A percentile compares a stretch with the other conserved stretches of the same genome.
Evolutionary conservation across 2,329 filamentous ascomycete species (phyloP).

Genomic region (Beauveria sp.): DNA sequence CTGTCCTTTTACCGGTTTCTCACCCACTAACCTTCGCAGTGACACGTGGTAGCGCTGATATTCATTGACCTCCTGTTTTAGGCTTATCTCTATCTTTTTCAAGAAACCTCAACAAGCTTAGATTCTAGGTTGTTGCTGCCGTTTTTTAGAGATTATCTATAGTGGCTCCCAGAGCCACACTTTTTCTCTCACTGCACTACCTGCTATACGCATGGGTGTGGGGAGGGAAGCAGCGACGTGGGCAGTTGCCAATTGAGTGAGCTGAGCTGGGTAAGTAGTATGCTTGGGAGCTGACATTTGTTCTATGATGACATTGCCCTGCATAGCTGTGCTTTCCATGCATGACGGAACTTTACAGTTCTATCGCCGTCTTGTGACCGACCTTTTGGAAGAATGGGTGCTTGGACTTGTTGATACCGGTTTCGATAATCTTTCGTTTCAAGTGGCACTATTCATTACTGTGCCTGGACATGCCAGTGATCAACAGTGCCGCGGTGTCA

Average conservation of each 20-base stretch:
- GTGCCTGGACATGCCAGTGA: constrained; percentile 5
- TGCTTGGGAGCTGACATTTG: neutral
- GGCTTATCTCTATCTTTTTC: neutral
- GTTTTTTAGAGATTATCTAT: neutral
- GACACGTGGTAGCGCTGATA: constrained; percentile 15
- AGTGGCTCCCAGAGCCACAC: constrained; percentile 18
- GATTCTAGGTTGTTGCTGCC: neutral
- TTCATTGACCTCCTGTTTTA: neutral
- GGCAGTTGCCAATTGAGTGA: neutral
- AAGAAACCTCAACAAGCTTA: neutral
- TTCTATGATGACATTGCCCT: neutral
- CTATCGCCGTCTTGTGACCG: constrained; percentile 5
- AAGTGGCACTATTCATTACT: constrained; percentile 1
- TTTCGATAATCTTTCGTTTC: neutral
- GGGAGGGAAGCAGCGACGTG: constrained; percentile 31
- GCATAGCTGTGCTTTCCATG: neutral
- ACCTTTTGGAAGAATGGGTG: constrained; percentile 10
- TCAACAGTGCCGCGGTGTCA: neutral
- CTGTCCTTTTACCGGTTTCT: neutral
- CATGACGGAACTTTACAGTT: constrained; percentile 5
- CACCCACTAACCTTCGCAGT: constrained; percentile 24
- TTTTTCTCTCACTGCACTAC: constrained; percentile 44
- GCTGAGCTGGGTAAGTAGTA: neutral
- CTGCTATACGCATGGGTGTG: constrained; percentile 38
- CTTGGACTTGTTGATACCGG: neutral